A percentile compares a stretch with the other conserved stretches of the same genome.
These are phyloP conservation scores for Saccharomycopsis capsularis DNA, from an alignment of 805 yeast species.

Conservation along the genomic window DNA sequence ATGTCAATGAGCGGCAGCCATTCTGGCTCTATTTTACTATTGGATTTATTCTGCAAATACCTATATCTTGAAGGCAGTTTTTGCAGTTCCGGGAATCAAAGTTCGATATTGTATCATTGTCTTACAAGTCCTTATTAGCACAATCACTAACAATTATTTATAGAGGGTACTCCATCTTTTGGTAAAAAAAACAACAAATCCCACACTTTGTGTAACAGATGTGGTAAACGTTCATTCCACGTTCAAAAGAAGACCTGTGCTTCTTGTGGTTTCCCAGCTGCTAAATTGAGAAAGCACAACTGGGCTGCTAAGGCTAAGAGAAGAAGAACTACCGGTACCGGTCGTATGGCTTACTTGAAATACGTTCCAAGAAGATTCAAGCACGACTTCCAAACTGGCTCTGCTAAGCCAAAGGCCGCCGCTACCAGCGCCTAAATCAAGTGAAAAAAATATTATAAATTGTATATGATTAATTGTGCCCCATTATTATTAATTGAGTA, in stretches of 20 bases:
- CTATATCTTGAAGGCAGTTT: too few relatives aligned
- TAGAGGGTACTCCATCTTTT: constrained; percentile 99
- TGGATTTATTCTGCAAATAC: too few relatives aligned
- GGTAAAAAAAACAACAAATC: constrained; percentile 99
- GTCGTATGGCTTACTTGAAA: constrained; percentile 98
- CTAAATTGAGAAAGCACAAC: constrained; percentile 97
- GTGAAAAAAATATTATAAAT: too few relatives aligned
- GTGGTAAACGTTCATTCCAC: constrained; percentile 99
- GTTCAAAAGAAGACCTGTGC: constrained; percentile 98
- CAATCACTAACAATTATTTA: constrained; percentile 29
- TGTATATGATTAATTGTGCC: too few relatives aligned
- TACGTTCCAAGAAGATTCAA: constrained; percentile 96
- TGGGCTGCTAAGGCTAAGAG: constrained; percentile 99
- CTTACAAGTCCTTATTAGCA: too few relatives aligned
- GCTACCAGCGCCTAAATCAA: constrained; percentile 33
- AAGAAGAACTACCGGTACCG: constrained; percentile 99
- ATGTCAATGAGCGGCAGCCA: too few relatives aligned
- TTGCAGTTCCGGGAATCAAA: too few relatives aligned
- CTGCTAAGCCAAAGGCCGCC: constrained; percentile 59
- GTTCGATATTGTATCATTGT: too few relatives aligned
- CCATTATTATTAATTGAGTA: too few relatives aligned
- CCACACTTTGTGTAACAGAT: constrained; percentile 98
- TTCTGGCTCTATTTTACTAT: too few relatives aligned
- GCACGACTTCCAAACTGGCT: constrained; percentile 96
- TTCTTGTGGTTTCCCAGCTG: constrained; percentile 99